These are phyloP conservation scores for Blastobotrys capitulatus DNA, from an alignment of 1,139 yeast species.

Conservation along the genomic window DNA sequence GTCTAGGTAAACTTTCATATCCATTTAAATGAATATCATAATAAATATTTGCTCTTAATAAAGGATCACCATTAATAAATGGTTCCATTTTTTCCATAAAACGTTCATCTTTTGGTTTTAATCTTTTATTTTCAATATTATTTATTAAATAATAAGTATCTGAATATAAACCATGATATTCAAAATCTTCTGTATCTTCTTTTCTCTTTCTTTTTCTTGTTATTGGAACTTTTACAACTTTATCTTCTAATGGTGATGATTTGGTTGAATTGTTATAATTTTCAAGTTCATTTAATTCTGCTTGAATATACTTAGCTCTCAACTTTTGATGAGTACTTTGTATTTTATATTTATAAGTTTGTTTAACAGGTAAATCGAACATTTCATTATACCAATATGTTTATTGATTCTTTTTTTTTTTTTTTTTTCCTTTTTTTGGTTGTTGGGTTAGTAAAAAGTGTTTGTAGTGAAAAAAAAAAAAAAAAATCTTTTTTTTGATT, in stretches of 20 bases:
- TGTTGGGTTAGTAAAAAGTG: too few relatives aligned
- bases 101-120: neutral
- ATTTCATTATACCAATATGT: neutral
- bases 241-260: too few relatives aligned
- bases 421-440: too few relatives aligned
- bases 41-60: neutral
- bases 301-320: too few relatives aligned
- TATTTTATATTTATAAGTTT: too few relatives aligned
- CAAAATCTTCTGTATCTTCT: conserved; percentile 2
- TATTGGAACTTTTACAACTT: neutral
- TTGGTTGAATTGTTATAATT: too few relatives aligned
- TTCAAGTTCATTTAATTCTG: too few relatives aligned
- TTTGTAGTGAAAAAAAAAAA: too few relatives aligned
- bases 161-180: conserved; percentile 8
- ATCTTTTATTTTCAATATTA: neutral
- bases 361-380: neutral
- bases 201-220: neutral
- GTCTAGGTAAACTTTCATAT: conserved; percentile 17
- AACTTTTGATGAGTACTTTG: too few relatives aligned
- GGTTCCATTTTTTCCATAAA: neutral
- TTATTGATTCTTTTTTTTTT: too few relatives aligned
- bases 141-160: neutral
- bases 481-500: too few relatives aligned
- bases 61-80: neutral
- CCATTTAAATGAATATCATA: conserved; percentile 14